Conservation (phyloP, 2,329 filamentous ascomycete genomes). For the Rhexocercosporidium sp. region DNA sequence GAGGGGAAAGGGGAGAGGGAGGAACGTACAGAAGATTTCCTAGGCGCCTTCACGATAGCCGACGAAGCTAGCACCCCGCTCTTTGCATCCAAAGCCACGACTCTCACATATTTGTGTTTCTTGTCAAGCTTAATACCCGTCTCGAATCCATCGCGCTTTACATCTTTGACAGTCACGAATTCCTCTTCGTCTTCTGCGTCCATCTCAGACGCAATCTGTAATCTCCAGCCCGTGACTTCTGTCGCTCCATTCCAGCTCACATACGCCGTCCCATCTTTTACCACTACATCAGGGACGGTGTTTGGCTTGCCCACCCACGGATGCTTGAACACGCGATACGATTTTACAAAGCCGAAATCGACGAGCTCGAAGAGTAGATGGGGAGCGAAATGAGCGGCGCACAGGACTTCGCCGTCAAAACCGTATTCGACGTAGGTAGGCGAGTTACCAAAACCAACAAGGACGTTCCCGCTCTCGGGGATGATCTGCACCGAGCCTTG, state of each 20-base stretch:
- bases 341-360: slow-evolving; percentile 29
- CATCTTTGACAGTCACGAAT: slow-evolving; percentile 21
- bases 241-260: slow-evolving; percentile 45
- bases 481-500: slow-evolving; percentile 52
- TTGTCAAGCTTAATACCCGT: slow-evolving; percentile 22
- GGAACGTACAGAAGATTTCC: slow-evolving; percentile 20
- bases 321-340: slow-evolving; percentile 39
- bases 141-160: slow-evolving; percentile 28
- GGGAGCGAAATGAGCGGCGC: slow-evolving; percentile 49
- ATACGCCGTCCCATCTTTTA: slow-evolving; percentile 35
- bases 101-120: slow-evolving; percentile 18
- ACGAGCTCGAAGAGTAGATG: slow-evolving; percentile 35
- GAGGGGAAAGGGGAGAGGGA: neutral
- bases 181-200: slow-evolving; percentile 15
- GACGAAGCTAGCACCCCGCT: slow-evolving; percentile 21
- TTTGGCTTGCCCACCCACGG: slow-evolving; percentile 38
- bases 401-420: slow-evolving; percentile 46
- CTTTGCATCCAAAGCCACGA: slow-evolving; percentile 21
- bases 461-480: slow-evolving; percentile 49
- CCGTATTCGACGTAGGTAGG: slow-evolving; percentile 55
- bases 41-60: slow-evolving; percentile 17
- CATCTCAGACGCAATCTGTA: slow-evolving; percentile 18
- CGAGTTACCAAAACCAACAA: slow-evolving; percentile 56
- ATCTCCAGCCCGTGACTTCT: slow-evolving; percentile 35
- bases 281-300: slow-evolving; percentile 33